phyloP scores from a whole-genome alignment of 352 stramenopile species.

The Blastocystis sp. region DNA sequence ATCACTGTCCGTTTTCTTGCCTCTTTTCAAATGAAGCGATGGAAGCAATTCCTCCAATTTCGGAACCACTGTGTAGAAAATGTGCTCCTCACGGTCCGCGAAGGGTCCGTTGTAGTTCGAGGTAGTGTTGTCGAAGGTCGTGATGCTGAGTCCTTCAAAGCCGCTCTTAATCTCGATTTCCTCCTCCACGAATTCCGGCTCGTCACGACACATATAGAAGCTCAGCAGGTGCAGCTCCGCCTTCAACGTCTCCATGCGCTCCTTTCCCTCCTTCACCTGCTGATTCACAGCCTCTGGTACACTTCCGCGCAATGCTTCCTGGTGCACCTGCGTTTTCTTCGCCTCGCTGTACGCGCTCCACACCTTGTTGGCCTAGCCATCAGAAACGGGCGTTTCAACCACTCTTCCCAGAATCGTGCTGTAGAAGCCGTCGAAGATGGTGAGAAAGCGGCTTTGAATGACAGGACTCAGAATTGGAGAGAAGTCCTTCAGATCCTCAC shows the following conservation, averaged over 20 bases:
- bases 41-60: conserved; percentile 1
- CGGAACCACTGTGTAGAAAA: conserved; percentile 39
- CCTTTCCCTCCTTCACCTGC: background rate
- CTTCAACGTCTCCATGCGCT: background rate
- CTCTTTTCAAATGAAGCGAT: background rate
- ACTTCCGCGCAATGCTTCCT: background rate
- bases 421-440: conserved; percentile 12
- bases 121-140: background rate
- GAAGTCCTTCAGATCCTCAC: conserved; percentile 8
- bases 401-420: background rate
- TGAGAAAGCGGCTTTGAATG: conserved; percentile 24
- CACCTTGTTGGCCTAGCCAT: background rate
- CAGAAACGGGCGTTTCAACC: background rate
- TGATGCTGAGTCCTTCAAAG: background rate
- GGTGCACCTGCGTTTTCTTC: background rate
- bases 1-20: too few species aligned
- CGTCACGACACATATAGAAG: background rate
- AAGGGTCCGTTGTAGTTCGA: conserved; percentile 7
- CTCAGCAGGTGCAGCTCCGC: background rate
- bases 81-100: conserved; percentile 10
- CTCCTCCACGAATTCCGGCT: conserved; percentile 12
- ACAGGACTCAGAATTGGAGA: background rate
- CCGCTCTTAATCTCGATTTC: conserved; percentile 2
- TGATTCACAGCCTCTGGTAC: background rate
- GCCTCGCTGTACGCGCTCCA: background rate